phyloP scores from a whole-genome alignment of 805 yeast genomes.

The Barnettozyma sucrosica region DNA sequence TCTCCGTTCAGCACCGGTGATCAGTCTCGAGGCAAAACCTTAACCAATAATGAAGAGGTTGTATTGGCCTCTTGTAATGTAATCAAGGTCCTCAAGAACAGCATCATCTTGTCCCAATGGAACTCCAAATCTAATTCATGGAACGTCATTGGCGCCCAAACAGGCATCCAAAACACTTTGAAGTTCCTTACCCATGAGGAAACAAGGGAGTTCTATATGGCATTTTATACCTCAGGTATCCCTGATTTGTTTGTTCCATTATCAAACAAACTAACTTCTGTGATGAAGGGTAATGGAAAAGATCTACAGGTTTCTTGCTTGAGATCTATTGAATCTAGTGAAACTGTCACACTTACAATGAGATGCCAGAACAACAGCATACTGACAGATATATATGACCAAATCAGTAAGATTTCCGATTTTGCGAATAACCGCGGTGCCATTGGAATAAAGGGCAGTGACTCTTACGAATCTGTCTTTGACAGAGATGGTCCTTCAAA shows the following conservation, averaged over 20 bases:
- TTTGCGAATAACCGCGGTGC: not conserved
- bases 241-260: conserved; percentile 17
- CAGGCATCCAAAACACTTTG: conserved; percentile 12
- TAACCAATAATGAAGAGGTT: conserved; percentile 1
- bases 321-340: conserved; percentile 10
- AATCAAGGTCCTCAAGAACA: conserved; percentile 11
- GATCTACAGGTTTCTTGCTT: conserved; percentile 16
- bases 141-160: conserved; percentile 17
- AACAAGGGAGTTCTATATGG: conserved; percentile 14
- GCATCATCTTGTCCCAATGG: conserved; percentile 21
- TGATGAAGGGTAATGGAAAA: conserved; percentile 10
- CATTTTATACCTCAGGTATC: not conserved
- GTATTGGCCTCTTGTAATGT: conserved; percentile 4
- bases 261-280: conserved; percentile 8
- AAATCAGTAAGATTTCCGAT: conserved; percentile 8
- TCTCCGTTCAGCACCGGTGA: conserved; percentile 7
- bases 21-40: not conserved
- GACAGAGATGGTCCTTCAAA: conserved; percentile 18
- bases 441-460: conserved; percentile 2
- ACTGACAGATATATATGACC: conserved; percentile 9
- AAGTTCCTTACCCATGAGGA: conserved; percentile 14
- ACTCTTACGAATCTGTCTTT: conserved; percentile 11
- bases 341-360: conserved; percentile 18
- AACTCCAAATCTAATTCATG: conserved; percentile 14
- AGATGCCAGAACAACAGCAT: conserved; percentile 19